Evolutionary conservation across 1,284 basidiomycete genomes (phyloP).

Genomic region (Cutaneotrichosporon sp.): DNA sequence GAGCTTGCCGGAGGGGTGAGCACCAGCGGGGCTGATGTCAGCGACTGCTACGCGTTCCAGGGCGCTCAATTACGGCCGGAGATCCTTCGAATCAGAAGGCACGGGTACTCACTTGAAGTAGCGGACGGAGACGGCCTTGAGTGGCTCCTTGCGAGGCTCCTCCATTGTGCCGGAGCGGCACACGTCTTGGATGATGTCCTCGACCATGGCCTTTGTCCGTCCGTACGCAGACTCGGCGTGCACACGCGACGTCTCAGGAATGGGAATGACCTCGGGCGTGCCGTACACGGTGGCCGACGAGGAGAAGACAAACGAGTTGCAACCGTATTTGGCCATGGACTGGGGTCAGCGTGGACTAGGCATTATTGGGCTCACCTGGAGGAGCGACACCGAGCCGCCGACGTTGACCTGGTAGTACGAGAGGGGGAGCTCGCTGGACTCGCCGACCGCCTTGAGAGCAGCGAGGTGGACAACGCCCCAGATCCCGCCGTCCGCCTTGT

Average conservation of each 20-base stretch:
- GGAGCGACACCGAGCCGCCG: conserved; percentile 72
- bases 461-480: conserved; percentile 97
- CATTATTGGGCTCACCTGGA: conserved; percentile 54
- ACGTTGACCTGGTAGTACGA: conserved; percentile 93
- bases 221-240: conserved; percentile 92
- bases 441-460: conserved; percentile 96
- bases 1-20: conserved; percentile 87
- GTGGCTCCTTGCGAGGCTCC: conserved; percentile 24
- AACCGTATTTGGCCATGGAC: conserved; percentile 66
- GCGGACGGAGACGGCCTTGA: conserved; percentile 56
- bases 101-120: conserved; percentile 86
- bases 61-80: not conserved
- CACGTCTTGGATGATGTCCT: conserved; percentile 85
- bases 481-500: conserved; percentile 81
- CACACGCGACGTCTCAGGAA: conserved; percentile 86
- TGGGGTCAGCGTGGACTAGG: conserved; percentile 49
- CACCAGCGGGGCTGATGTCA: conserved; percentile 79
- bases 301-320: conserved; percentile 76
- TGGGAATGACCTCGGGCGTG: conserved; percentile 86
- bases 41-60: not conserved
- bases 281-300: conserved; percentile 99
- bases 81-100: not conserved
- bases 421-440: conserved; percentile 91
- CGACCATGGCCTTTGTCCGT: conserved; percentile 91
- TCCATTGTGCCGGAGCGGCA: conserved; percentile 64